Evolutionary conservation across 306 rosid genomes (phyloP), one percentile per base, ranked within the genome.

Genomic region (Prunus campanulata): DNA sequence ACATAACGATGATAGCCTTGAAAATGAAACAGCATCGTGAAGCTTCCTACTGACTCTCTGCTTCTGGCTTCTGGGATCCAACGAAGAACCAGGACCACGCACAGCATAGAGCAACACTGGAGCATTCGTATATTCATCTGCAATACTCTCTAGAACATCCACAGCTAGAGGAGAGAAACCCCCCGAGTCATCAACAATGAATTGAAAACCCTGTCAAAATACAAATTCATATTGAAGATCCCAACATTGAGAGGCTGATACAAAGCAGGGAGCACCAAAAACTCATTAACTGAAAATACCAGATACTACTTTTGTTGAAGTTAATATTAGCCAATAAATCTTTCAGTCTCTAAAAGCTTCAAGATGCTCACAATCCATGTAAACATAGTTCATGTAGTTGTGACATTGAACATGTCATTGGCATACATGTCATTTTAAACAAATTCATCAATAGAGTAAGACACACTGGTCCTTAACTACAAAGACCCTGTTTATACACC

Each of bases 101-200:
- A 86, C 91, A 68, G 91, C 71, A 89, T 87, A 94, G 76, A 94
- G 83, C 77, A 91, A 72, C 49, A 90, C 83, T 60, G 97, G 96
- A 55, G 73, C 81, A 78, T 84, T 91, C n/a, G 90, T 64, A 76
- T 91, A 94, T 66, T 91, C 97, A 79, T 91, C 98, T 19, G 79
- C 96, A 85, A 91, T 85, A 61, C 81, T 89, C 90, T 94, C 98
- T 20, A 91, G 83, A 81, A 90, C 79, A 70, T 90, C 98, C 32
- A 83, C 79, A 81, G 95, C 97, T 73, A 91, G 70, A 44, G 96
- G 82, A 63, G 98, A 90, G 89, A 94, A 94, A 77, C 98, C 98
- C 62, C 96, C 97, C 0, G 96, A 89, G 74, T 91, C 93, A 16
- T 91, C 96, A 75, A 91, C 87, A 48, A 89, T 44, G 75, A 91